Conservation (phyloP, 2,329 filamentous ascomycete genomes). For the Diaporthe citri region DNA sequence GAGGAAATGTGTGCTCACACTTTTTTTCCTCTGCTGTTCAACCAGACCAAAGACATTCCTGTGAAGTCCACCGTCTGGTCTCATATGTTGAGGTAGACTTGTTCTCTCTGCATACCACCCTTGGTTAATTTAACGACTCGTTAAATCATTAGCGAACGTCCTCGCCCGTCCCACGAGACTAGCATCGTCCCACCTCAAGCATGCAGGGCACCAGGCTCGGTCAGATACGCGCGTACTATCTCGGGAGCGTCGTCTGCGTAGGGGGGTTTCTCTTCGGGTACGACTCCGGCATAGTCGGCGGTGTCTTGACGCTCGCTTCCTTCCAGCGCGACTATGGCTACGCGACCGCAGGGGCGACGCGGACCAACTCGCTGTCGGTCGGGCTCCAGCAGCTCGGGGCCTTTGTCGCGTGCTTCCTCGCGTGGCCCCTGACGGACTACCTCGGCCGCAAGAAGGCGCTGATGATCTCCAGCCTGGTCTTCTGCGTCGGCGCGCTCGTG, state of each 20-base stretch:
- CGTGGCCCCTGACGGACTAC: constrained; percentile 49
- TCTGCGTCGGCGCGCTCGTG: constrained; percentile 56
- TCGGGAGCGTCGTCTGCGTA: constrained; percentile 63
- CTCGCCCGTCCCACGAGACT: neutral
- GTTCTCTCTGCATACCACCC: neutral
- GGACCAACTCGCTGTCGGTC: constrained; percentile 48
- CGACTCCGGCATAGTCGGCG: constrained; percentile 55
- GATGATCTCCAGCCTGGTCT: constrained; percentile 57
- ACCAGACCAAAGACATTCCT: neutral
- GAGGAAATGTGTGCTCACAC: neutral
- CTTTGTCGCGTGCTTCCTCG: constrained; percentile 50
- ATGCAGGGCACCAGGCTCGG: constrained; percentile 50
- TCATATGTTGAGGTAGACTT: constrained; percentile 1
- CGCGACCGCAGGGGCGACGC: constrained; percentile 42
- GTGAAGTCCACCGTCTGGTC: neutral
- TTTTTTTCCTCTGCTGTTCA: neutral
- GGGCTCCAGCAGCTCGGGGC: constrained; percentile 50
- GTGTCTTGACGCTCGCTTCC: constrained; percentile 48
- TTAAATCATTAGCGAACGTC: neutral
- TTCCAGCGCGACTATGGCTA: constrained; percentile 49
- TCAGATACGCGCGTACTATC: constrained; percentile 62
- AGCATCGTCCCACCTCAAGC: neutral
- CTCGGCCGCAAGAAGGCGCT: constrained; percentile 48
- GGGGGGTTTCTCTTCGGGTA: constrained; percentile 63
- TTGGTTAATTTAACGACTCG: neutral